Conservation (phyloP, 1,284 basidiomycete genomes). For the Moesziomyces antarcticus region DNA sequence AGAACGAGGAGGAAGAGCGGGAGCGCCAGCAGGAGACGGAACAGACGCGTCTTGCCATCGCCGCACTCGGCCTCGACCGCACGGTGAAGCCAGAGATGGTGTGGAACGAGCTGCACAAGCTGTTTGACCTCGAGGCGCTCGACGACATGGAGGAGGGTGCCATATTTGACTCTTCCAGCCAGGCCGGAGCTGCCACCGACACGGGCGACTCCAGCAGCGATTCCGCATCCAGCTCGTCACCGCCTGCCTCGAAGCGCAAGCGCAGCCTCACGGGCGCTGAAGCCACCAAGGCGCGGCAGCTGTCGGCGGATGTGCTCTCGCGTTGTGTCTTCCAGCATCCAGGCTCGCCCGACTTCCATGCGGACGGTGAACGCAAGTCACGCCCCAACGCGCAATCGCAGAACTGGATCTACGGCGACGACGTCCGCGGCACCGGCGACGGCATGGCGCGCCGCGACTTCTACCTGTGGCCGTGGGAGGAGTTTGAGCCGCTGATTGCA, state of each 20-base stretch:
- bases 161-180: slow-evolving; percentile 45
- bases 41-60: slow-evolving; percentile 34
- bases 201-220: slow-evolving; percentile 31
- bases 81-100: slow-evolving; percentile 28
- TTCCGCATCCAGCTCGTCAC: slow-evolving; percentile 13
- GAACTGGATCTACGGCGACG: slow-evolving; percentile 43
- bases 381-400: slow-evolving; percentile 20
- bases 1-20: slow-evolving; percentile 35
- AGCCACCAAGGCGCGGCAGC: slow-evolving; percentile 2
- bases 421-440: slow-evolving; percentile 35
- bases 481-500: slow-evolving; percentile 42
- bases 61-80: slow-evolving; percentile 34
- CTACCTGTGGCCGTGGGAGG: slow-evolving; percentile 47
- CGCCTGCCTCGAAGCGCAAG: slow-evolving; percentile 13
- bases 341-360: slow-evolving; percentile 41
- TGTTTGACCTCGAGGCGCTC: slow-evolving; percentile 57
- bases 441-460: slow-evolving; percentile 51
- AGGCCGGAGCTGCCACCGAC: slow-evolving; percentile 36
- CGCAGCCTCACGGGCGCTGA: slow-evolving; percentile 5
- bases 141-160: slow-evolving; percentile 55
- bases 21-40: slow-evolving; percentile 36
- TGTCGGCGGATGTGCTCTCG: slow-evolving; percentile 11
- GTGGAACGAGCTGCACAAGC: slow-evolving; percentile 48
- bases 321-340: slow-evolving; percentile 43
- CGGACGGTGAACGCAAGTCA: slow-evolving; percentile 19